Conservation (phyloP, 2,329 filamentous ascomycete genomes). For the Fusarium acutatum region DNA sequence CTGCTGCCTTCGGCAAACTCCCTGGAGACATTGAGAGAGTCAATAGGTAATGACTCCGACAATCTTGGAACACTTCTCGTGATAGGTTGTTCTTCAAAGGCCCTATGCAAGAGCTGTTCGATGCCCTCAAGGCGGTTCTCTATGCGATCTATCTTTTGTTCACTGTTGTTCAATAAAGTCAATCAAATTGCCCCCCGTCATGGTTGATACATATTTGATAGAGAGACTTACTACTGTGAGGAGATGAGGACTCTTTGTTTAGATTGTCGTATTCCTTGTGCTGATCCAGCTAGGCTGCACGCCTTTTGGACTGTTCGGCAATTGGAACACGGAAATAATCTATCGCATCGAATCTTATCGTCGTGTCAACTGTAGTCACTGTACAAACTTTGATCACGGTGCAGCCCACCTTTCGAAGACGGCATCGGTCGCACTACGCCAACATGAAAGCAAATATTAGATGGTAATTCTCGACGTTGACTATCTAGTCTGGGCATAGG, state of each 20-base stretch:
- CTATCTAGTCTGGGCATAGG: too few relatives aligned
- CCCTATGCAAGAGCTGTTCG: not conserved
- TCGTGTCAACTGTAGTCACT: not conserved
- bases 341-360: not conserved
- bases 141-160: not conserved
- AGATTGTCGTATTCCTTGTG: not conserved
- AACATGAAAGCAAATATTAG: not conserved
- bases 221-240: not conserved
- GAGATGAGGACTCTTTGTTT: not conserved
- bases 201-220: accelerated
- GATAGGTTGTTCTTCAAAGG: not conserved
- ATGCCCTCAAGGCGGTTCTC: not conserved
- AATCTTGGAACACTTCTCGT: not conserved
- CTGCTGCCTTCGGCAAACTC: not conserved
- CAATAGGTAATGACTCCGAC: not conserved
- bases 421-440: not conserved
- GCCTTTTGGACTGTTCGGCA: not conserved
- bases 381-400: accelerated
- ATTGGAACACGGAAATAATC: not conserved
- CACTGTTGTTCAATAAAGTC: not conserved
- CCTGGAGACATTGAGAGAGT: not conserved
- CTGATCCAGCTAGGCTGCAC: not conserved
- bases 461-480: accelerated
- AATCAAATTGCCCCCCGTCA: not conserved
- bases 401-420: not conserved